A percentile compares a stretch with the other conserved stretches of the same genome.
These are phyloP conservation scores for Lichtheimia ramosa DNA, from an alignment of 371 early-diverging fungal species.

Conservation along the genomic window DNA sequence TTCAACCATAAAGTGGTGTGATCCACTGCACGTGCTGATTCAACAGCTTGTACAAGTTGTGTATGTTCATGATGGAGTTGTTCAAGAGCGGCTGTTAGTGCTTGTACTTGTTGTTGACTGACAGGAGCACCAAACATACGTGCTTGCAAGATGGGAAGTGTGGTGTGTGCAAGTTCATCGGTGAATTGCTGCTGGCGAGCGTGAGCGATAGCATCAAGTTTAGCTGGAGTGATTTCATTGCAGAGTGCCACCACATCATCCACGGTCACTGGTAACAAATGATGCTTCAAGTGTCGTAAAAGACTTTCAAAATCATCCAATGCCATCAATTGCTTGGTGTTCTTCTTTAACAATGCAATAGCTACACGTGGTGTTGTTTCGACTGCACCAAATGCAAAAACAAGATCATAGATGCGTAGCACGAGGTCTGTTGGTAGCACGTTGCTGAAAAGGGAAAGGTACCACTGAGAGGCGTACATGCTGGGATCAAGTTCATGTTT, in stretches of 20 bases:
- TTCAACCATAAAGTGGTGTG: background rate
- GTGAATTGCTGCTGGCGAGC: conserved; percentile 51
- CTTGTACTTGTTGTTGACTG: conserved; percentile 32
- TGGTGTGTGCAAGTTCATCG: conserved; percentile 45
- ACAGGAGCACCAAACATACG: conserved; percentile 2
- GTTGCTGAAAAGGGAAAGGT: conserved; percentile 90
- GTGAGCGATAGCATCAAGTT: conserved; percentile 64
- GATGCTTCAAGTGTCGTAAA: conserved; percentile 65
- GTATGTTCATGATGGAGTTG: conserved; percentile 52
- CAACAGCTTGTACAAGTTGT: conserved; percentile 6
- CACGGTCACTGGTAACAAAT: conserved; percentile 60
- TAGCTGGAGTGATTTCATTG: conserved; percentile 51
- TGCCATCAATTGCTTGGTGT: conserved; percentile 62
- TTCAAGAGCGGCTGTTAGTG: conserved; percentile 44
- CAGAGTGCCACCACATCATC: conserved; percentile 57
- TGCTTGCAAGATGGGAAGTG: conserved; percentile 35
- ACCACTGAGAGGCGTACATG: conserved; percentile 91
- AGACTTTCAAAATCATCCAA: conserved; percentile 74
- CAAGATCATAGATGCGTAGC: conserved; percentile 83
- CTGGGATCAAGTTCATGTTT: conserved; percentile 70
- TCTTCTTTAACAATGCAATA: conserved; percentile 75
- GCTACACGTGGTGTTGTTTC: conserved; percentile 79
- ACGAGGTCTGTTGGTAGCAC: conserved; percentile 78
- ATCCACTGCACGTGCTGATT: background rate
- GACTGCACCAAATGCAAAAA: conserved; percentile 85